A percentile compares a stretch with the other conserved stretches of the same genome.
phyloP scores from a whole-genome alignment of 2,329 filamentous ascomycete species.

The Xylaria hypoxylon region DNA sequence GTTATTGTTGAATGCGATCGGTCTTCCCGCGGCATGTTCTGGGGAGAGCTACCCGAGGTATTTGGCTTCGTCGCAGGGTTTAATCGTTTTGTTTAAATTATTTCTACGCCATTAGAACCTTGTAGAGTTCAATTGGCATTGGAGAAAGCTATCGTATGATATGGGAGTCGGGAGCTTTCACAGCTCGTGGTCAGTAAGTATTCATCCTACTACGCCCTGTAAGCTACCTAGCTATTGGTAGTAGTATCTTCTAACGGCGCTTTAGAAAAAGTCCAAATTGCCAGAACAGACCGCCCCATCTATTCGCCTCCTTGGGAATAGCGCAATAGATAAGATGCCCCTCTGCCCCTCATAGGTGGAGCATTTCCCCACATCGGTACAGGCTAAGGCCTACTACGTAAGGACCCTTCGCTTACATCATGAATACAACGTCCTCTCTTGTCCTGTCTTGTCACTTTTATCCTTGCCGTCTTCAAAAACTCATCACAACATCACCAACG shows the following conservation, averaged over 20 bases:
- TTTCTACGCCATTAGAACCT: constrained; percentile 6
- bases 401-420: constrained; percentile 15
- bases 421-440: constrained; percentile 8
- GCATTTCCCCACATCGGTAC: neutral
- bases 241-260: constrained; percentile 14
- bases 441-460: neutral
- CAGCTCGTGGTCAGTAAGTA: neutral
- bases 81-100: constrained; percentile 5
- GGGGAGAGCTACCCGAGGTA: neutral
- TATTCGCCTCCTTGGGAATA: constrained; percentile 33
- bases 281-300: constrained; percentile 41
- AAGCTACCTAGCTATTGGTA: constrained; percentile 1
- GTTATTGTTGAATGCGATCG: constrained; percentile 25
- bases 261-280: constrained; percentile 39
- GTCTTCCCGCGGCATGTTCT: constrained; percentile 33
- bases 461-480: constrained; percentile 1
- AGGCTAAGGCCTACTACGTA: neutral
- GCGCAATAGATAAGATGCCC: constrained; percentile 28
- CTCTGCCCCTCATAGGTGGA: constrained; percentile 12
- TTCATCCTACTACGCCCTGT: neutral
- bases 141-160: neutral
- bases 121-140: neutral
- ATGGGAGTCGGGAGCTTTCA: neutral
- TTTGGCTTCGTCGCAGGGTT: neutral
- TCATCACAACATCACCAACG: constrained; percentile 4